Conservation (phyloP, 2,329 filamentous ascomycete genomes). For the Fusarium duplospermum region DNA sequence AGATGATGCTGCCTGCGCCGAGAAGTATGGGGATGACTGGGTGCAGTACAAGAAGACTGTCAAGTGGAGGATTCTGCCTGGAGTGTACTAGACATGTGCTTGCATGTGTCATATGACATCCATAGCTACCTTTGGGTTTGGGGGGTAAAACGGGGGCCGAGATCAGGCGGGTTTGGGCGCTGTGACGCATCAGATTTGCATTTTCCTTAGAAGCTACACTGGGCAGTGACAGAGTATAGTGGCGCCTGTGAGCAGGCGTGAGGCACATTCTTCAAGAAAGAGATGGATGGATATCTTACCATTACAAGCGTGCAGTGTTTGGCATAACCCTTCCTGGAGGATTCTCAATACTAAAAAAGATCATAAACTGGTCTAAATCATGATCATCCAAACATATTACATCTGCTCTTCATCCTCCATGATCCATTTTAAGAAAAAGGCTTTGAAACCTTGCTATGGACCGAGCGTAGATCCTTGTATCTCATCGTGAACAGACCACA, state of each 20-base stretch:
- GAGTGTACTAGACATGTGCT: conserved; percentile 57
- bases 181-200: background rate
- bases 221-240: background rate
- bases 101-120: background rate
- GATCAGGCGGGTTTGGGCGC: background rate
- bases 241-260: background rate
- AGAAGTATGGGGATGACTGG: conserved; percentile 93
- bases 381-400: background rate
- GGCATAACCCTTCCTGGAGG: background rate
- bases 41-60: conserved; percentile 84
- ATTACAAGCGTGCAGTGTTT: background rate
- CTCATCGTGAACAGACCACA: background rate
- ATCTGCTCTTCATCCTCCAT: background rate
- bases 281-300: background rate
- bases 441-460: background rate
- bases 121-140: background rate
- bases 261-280: background rate
- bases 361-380: background rate
- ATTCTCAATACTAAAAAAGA: background rate
- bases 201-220: background rate
- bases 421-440: too few species aligned
- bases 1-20: conserved; percentile 86
- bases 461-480: background rate
- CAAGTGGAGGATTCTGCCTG: conserved; percentile 81
- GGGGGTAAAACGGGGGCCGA: background rate